A percentile compares a stretch with the other conserved stretches of the same genome.
Conservation (phyloP, 2,329 filamentous ascomycete genomes). For the Pochonia chlamydosporia region DNA sequence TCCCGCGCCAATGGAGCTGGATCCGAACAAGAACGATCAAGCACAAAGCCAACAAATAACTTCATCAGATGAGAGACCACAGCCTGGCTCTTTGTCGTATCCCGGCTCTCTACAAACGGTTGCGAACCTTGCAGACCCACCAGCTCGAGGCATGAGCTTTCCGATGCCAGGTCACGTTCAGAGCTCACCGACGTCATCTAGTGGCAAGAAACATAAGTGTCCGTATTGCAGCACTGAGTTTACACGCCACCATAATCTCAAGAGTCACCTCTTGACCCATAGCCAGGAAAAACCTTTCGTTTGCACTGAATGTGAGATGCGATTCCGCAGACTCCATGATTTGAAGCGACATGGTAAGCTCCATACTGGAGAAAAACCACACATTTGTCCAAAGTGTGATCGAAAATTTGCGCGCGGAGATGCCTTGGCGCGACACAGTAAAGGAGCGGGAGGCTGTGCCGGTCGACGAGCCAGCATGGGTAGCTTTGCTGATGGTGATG, state of each 20-base stretch:
- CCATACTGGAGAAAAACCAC: constrained; percentile 91
- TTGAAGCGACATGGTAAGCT: constrained; percentile 94
- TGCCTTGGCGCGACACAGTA: constrained; percentile 89
- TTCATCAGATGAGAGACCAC: constrained; percentile 44
- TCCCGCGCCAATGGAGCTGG: constrained; percentile 50
- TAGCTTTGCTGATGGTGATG: constrained; percentile 74
- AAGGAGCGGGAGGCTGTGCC: constrained; percentile 91
- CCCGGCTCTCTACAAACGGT: constrained; percentile 43
- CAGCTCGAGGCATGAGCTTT: constrained; percentile 49
- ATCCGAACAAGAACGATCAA: constrained; percentile 34
- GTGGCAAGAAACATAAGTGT: constrained; percentile 86
- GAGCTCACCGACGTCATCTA: constrained; percentile 52
- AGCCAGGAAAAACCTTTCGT: constrained; percentile 98
- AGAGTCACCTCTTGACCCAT: constrained; percentile 93
- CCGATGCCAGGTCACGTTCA: constrained; percentile 42
- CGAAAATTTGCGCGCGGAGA: constrained; percentile 93
- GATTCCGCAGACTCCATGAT: constrained; percentile 89
- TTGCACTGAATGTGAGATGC: constrained; percentile 86
- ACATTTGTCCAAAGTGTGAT: constrained; percentile 91
- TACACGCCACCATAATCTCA: constrained; percentile 93
- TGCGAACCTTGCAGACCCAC: constrained; percentile 36
- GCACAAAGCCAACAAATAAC: constrained; percentile 32
- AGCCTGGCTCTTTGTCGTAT: constrained; percentile 48
- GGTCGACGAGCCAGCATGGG: constrained; percentile 83
- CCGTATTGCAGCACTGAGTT: constrained; percentile 96